A percentile compares a stretch with the other conserved stretches of the same genome.
Conservation (phyloP, 768 basidiomycete genomes). For the Asterophora parasitica region DNA sequence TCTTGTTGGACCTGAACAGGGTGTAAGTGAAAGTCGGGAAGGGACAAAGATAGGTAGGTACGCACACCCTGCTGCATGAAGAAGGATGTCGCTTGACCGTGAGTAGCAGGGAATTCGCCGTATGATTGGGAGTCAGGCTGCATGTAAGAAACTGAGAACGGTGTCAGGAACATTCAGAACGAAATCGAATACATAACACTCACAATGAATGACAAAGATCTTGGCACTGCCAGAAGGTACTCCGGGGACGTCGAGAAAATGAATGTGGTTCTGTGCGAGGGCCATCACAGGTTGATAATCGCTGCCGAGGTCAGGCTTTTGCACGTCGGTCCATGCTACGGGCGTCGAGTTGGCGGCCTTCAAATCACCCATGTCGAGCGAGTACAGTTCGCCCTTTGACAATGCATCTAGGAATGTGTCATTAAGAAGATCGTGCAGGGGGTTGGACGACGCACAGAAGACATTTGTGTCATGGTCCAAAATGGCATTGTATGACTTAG, state of each 20-base stretch:
- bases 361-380: slow-evolving; percentile 64
- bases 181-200: slow-evolving; percentile 21
- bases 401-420: slow-evolving; percentile 50
- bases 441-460: slow-evolving; percentile 52
- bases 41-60: slow-evolving; percentile 21
- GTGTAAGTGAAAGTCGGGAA: not conserved
- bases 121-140: slow-evolving; percentile 68
- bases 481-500: slow-evolving; percentile 60
- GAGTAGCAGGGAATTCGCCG: slow-evolving; percentile 61
- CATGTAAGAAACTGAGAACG: slow-evolving; percentile 66
- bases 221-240: slow-evolving; percentile 63
- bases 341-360: slow-evolving; percentile 54
- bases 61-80: slow-evolving; percentile 53
- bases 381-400: slow-evolving; percentile 59
- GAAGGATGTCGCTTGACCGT: slow-evolving; percentile 68
- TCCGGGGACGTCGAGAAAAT: slow-evolving; percentile 72
- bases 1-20: slow-evolving; percentile 54
- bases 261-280: slow-evolving; percentile 81
- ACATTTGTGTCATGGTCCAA: slow-evolving; percentile 95
- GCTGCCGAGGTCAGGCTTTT: slow-evolving; percentile 48
- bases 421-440: not conserved
- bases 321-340: slow-evolving; percentile 61
- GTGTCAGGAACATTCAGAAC: not conserved
- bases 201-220: slow-evolving; percentile 88
- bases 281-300: slow-evolving; percentile 73